Conservation (phyloP, 352 stramenopile species). For the Globisporangium emineosum region DNA sequence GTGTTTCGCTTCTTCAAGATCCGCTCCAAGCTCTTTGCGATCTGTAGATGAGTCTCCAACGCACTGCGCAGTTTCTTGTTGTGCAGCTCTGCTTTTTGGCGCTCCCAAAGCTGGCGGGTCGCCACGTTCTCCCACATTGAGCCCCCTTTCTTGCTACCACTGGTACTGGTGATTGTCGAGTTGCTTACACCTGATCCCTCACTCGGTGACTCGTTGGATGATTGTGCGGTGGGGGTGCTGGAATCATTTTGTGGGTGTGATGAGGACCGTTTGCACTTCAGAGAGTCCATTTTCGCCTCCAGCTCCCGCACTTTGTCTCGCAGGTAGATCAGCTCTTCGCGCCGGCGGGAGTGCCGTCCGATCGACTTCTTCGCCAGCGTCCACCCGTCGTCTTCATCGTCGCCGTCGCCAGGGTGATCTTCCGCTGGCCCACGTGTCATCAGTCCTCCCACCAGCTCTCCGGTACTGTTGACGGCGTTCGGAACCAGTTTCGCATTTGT, state of each 20-base stretch:
- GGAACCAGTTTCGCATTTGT: neutral
- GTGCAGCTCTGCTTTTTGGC: neutral
- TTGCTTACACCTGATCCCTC: neutral
- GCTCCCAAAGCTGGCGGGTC: neutral
- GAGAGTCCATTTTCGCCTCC: neutral
- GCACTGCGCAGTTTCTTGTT: neutral
- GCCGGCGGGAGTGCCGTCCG: neutral
- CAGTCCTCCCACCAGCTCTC: too few relatives aligned
- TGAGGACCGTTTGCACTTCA: constrained; percentile 1
- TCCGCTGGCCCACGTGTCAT: too few relatives aligned
- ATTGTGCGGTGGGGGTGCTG: too few relatives aligned
- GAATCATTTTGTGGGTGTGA: neutral
- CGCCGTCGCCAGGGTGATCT: neutral
- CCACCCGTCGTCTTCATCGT: neutral
- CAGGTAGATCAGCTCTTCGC: constrained; percentile 3
- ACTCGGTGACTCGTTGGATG: too few relatives aligned
- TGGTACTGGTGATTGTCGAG: neutral
- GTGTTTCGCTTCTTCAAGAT: constrained; percentile 22
- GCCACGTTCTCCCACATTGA: neutral
- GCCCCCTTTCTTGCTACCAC: neutral
- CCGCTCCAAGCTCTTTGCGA: constrained; percentile 43
- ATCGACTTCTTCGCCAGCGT: neutral
- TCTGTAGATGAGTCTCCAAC: constrained; percentile 12
- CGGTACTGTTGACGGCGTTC: too few relatives aligned
- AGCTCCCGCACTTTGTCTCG: neutral